Evolutionary conservation across 192 early-diverging fungal species (phyloP).

Genomic region (Backusella mclennaniae): DNA sequence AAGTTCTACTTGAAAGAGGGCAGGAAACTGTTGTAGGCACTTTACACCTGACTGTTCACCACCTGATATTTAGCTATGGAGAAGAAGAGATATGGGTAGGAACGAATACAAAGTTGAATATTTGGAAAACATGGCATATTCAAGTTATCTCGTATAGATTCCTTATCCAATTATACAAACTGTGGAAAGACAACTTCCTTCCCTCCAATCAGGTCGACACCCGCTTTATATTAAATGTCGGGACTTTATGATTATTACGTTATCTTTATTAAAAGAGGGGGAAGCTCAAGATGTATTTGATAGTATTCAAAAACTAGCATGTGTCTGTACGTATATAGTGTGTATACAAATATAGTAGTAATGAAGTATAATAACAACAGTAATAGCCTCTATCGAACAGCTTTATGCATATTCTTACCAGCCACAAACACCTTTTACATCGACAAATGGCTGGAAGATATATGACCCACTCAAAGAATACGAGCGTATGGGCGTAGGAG

Average conservation of each 20-base stretch:
- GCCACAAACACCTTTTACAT: constrained; percentile 41
- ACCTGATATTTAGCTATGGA: constrained; percentile 64
- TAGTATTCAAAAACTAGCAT: constrained; percentile 77
- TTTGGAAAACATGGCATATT: neutral
- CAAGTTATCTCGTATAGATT: constrained; percentile 45
- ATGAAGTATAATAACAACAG: neutral
- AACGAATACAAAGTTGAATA: neutral
- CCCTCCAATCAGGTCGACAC: constrained; percentile 36
- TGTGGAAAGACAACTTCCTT: constrained; percentile 66
- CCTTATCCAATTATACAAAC: constrained; percentile 84
- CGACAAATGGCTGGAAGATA: constrained; percentile 61
- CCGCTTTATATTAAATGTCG: constrained; percentile 71
- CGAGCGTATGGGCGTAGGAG: constrained; percentile 79
- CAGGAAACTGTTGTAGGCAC: constrained; percentile 42
- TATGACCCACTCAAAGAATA: constrained; percentile 82
- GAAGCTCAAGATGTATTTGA: constrained; percentile 75
- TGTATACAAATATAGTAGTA: neutral
- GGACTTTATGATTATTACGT: constrained; percentile 75
- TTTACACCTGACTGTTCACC: constrained; percentile 75
- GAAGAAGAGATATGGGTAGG: constrained; percentile 68
- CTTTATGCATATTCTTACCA: constrained; percentile 80
- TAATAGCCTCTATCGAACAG: constrained; percentile 61
- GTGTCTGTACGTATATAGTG: constrained; percentile 56
- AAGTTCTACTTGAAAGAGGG: constrained; percentile 47
- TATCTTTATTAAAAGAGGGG: constrained; percentile 65